Percentiles rank a stretch among this genome's conserved stretches.
Evolutionary conservation across 2,329 filamentous ascomycete species (phyloP).

Genomic region (Fusarium sp.): DNA sequence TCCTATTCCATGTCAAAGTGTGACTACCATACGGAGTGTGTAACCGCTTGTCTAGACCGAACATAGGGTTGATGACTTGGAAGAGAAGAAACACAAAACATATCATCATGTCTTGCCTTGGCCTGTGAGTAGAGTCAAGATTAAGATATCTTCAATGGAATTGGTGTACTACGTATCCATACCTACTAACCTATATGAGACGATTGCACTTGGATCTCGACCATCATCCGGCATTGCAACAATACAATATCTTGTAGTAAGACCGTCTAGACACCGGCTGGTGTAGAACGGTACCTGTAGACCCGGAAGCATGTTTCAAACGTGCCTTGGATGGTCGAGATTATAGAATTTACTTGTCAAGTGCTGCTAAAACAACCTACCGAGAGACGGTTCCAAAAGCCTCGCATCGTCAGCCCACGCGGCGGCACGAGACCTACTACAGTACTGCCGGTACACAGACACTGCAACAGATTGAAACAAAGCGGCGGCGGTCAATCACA

Average conservation of each 20-base stretch:
- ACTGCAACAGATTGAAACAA: slow-evolving; percentile 14
- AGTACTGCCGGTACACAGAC: background rate
- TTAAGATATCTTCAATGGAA: slow-evolving; percentile 6
- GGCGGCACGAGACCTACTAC: slow-evolving; percentile 2
- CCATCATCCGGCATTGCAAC: background rate
- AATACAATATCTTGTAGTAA: background rate
- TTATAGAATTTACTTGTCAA: background rate
- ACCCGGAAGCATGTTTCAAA: background rate
- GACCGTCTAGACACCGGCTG: background rate
- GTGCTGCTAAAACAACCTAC: background rate
- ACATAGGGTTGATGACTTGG: background rate
- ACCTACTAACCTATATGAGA: background rate
- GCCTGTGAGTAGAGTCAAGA: background rate
- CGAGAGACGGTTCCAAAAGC: background rate
- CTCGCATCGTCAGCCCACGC: slow-evolving; percentile 4
- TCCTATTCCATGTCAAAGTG: background rate
- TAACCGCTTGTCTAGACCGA: background rate
- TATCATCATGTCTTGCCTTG: background rate
- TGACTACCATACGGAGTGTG: background rate
- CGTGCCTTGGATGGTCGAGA: background rate
- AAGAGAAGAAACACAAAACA: background rate
- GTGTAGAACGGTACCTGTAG: background rate
- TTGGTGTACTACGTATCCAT: background rate
- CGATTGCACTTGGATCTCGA: background rate
- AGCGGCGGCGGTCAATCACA: slow-evolving; percentile 13